Conservation (phyloP, 1,139 yeast genomes). For the Meyerozyma carpophila region DNA sequence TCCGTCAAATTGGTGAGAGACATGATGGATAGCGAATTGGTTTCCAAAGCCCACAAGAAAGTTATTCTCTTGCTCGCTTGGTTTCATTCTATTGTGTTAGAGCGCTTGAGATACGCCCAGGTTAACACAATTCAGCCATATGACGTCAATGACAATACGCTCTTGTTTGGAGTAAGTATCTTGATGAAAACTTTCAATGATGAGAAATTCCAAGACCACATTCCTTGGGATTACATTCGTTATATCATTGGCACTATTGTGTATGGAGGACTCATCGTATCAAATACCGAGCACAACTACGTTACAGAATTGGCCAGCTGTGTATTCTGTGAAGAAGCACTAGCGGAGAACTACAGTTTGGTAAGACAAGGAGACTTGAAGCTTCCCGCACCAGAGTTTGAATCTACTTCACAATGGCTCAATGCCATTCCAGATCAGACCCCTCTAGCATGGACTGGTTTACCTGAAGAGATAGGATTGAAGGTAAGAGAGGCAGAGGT, state of each 20-base stretch:
- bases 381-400: constrained; percentile 36
- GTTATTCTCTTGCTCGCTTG: constrained; percentile 56
- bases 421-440: constrained; percentile 48
- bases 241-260: constrained; percentile 49
- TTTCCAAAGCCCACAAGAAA: constrained; percentile 43
- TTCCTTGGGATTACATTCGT: constrained; percentile 57
- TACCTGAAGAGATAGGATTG: constrained; percentile 39
- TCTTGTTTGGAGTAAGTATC: background rate
- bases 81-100: constrained; percentile 63
- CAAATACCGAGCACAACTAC: constrained; percentile 5
- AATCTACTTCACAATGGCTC: constrained; percentile 40
- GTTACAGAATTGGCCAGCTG: constrained; percentile 20
- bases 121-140: constrained; percentile 56
- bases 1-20: constrained; percentile 27
- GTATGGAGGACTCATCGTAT: constrained; percentile 48
- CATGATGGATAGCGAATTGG: constrained; percentile 10
- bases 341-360: constrained; percentile 8
- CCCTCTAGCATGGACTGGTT: constrained; percentile 62
- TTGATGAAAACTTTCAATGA: background rate
- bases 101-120: constrained; percentile 56
- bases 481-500: constrained; percentile 16
- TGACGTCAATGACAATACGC: constrained; percentile 54
- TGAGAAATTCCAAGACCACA: constrained; percentile 4
- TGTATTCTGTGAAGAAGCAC: constrained; percentile 24
- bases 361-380: constrained; percentile 13